Evolutionary conservation across 2,329 filamentous ascomycete genomes (phyloP), one percentile per base, ranked within the genome.

Genomic region (Hirsutella thompsonii): DNA sequence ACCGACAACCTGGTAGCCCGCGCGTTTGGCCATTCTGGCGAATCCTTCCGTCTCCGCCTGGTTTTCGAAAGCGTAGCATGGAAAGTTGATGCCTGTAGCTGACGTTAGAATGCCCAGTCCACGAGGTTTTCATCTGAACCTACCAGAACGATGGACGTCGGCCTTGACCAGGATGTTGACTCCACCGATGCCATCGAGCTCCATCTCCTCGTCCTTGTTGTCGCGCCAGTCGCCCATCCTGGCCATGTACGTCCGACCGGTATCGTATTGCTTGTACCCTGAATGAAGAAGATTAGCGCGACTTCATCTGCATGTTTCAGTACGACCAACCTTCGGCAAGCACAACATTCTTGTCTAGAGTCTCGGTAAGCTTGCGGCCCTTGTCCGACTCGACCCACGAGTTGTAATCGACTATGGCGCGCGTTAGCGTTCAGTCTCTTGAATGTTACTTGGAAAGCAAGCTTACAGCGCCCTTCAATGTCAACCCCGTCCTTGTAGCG

Each of bases 1-100:
- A 36, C 92, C 92, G 51, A 87, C 76, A 20, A 98, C 92, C 55
- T 86, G 74, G 59, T 95, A 96, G 36, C 92, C 92, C 16, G 92
- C 92, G 47, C 88, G 75, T 68, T 93, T 95, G 44, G 92, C 92
- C 92, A 98, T 98, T 62, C 93, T 94, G 30, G 92, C 92, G 56
- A 98, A 98, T 6, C 92, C 92, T 66, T 98, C 92, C 4, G 92
- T 98, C 64, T 98, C 92, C 48, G 92, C 92, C 67, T 98, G 92
- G 63, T 98, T 96, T 61, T 98, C 92, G 59, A 98, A 98, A 3
- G 92, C 76, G 56, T 98, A 98, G 58, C 79, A 81, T 8, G 92
- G 92, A 63, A 98, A 98, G 63, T 98, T 98, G 68, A 98, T 92
- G 47, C 90, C 89, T 90, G 49, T n/a, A n/a, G n/a, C n/a, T n/a